phyloP scores from a whole-genome alignment of 23 red algal genomes.

The Gracilariopsis chorda region DNA sequence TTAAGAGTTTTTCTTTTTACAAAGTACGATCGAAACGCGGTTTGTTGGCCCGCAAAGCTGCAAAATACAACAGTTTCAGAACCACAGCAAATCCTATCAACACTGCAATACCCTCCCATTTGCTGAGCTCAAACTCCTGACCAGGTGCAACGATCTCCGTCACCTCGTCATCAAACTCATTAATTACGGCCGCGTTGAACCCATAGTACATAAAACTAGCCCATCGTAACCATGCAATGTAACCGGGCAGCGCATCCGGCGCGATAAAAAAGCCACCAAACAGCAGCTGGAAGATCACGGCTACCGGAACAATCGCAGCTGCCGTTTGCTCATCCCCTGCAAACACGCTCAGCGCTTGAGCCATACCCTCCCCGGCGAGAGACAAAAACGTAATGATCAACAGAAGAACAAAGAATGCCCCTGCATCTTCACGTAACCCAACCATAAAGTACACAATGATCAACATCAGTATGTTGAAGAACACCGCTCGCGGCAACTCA shows the following conservation, averaged over 20 bases:
- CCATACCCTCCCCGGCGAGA: constrained; percentile 67
- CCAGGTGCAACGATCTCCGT: neutral
- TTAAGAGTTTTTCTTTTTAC: neutral
- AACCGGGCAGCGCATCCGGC: constrained; percentile 67
- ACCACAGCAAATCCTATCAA: constrained; percentile 23
- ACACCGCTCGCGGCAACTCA: constrained; percentile 51
- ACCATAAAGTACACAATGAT: constrained; percentile 88
- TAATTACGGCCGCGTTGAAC: constrained; percentile 61
- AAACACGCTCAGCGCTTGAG: constrained; percentile 55
- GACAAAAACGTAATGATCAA: constrained; percentile 49
- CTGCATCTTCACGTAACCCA: constrained; percentile 56
- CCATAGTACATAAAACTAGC: constrained; percentile 86
- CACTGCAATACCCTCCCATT: constrained; percentile 43
- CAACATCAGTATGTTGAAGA: constrained; percentile 76
- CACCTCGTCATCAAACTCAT: constrained; percentile 47
- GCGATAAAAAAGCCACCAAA: constrained; percentile 94
- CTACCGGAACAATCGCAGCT: constrained; percentile 68
- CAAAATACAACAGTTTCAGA: constrained; percentile 24
- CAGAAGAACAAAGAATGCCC: constrained; percentile 70
- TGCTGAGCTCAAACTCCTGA: constrained; percentile 4
- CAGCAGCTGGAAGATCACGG: constrained; percentile 79
- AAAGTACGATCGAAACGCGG: constrained; percentile 40
- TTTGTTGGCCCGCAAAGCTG: neutral
- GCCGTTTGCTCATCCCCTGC: constrained; percentile 72
- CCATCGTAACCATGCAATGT: constrained; percentile 81